A percentile compares a stretch with the other conserved stretches of the same genome.
Conservation (phyloP, 225 moss, liverwort and hornwort species). For the Asterella californica region DNA sequence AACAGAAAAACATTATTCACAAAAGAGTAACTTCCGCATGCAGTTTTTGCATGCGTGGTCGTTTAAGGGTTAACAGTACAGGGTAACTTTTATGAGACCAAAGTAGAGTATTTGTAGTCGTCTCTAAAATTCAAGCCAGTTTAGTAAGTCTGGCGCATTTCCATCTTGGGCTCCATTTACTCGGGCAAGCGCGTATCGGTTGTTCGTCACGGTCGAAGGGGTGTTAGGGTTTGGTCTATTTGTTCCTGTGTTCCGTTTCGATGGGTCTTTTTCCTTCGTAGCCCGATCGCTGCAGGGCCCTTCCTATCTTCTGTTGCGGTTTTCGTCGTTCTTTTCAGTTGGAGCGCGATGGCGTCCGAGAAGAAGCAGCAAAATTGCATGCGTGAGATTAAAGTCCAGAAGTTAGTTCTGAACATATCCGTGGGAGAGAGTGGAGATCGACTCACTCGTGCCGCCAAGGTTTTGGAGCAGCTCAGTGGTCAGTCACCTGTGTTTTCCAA, state of each 20-base stretch:
- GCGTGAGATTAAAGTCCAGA: constrained; percentile 42
- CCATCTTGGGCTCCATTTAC: too few relatives aligned
- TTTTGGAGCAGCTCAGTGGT: constrained; percentile 42
- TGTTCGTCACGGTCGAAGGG: neutral
- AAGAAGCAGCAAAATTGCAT: constrained; percentile 36
- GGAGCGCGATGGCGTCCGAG: constrained; percentile 23
- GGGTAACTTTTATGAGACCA: too few relatives aligned
- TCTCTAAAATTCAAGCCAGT: too few relatives aligned
- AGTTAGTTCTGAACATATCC: constrained; percentile 37
- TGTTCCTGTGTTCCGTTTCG: neutral
- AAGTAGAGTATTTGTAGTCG: too few relatives aligned
- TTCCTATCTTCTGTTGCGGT: neutral
- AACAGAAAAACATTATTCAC: too few relatives aligned
- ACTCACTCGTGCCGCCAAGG: constrained; percentile 39
- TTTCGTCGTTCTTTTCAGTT: neutral
- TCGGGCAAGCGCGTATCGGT: too few relatives aligned
- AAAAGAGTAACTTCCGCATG: too few relatives aligned
- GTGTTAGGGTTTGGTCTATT: constrained; percentile 10
- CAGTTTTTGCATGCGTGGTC: too few relatives aligned
- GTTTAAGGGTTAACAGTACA: too few relatives aligned
- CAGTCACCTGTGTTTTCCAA: constrained; percentile 43
- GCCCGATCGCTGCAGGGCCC: neutral
- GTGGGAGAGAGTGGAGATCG: constrained; percentile 45
- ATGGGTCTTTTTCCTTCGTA: neutral
- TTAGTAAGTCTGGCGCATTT: too few relatives aligned